These are phyloP conservation scores for Rhizopus microsporus DNA, from an alignment of 371 early-diverging fungal species.

Conservation along the genomic window DNA sequence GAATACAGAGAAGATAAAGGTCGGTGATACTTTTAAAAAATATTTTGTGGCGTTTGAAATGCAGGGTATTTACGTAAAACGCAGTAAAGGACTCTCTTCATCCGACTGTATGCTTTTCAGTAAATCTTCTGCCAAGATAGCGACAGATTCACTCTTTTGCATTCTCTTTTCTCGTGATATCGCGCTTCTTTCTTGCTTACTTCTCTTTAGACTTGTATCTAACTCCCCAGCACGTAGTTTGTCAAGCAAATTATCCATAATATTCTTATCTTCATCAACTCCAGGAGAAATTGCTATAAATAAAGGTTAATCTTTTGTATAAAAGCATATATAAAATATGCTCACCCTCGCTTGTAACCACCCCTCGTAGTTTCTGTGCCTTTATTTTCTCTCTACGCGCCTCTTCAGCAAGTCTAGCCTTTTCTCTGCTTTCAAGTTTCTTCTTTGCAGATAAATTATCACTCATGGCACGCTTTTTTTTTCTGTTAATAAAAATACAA, in stretches of 20 bases:
- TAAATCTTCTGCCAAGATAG: constrained; percentile 71
- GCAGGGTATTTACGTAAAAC: too few relatives aligned
- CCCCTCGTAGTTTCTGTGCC: constrained; percentile 46
- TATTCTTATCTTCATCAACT: constrained; percentile 67
- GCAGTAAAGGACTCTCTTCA: constrained; percentile 11
- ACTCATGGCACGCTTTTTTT: constrained; percentile 44
- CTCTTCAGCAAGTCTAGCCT: constrained; percentile 41
- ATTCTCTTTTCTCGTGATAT: constrained; percentile 44
- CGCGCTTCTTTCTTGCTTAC: constrained; percentile 26
- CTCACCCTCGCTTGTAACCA: constrained; percentile 47
- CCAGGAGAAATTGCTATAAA: constrained; percentile 36
- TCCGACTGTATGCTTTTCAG: constrained; percentile 64
- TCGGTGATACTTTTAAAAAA: too few relatives aligned
- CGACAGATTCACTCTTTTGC: constrained; percentile 61
- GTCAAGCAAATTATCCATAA: constrained; percentile 81
- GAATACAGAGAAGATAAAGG: too few relatives aligned
- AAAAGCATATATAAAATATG: not conserved
- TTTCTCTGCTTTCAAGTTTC: constrained; percentile 47
- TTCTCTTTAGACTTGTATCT: constrained; percentile 62
- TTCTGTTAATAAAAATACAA: not conserved
- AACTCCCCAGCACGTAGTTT: constrained; percentile 71
- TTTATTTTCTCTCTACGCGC: constrained; percentile 45
- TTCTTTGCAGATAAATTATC: constrained; percentile 43
- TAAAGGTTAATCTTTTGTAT: constrained; percentile 4
- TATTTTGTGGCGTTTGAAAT: too few relatives aligned